phyloP scores from a whole-genome alignment of 2,329 filamentous ascomycete species.

The Cytospora piceicola region DNA sequence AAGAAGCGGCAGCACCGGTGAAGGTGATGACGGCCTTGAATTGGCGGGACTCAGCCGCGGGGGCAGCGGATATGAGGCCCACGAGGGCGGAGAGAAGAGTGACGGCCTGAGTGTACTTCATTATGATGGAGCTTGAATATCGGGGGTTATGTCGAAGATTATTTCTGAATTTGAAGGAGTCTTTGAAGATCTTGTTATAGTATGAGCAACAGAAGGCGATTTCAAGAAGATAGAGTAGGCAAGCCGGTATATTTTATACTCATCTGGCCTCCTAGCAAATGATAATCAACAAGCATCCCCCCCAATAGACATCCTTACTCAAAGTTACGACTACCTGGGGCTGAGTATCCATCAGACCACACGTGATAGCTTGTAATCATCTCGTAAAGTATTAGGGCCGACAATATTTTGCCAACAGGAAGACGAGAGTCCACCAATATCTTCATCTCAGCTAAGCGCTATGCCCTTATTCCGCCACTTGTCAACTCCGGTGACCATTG shows the following conservation, averaged over 20 bases:
- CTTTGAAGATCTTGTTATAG: not conserved
- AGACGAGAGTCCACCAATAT: not conserved
- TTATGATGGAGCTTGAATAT: not conserved
- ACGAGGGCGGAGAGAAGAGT: conserved; percentile 16
- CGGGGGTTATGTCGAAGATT: not conserved
- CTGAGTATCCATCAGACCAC: not conserved
- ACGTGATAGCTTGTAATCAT: not conserved
- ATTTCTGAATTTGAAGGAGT: not conserved
- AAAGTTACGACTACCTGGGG: not conserved
- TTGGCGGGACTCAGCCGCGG: conserved; percentile 17
- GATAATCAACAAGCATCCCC: not conserved
- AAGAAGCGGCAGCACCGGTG: conserved; percentile 16
- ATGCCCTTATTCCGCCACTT: not conserved
- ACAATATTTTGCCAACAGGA: conserved; percentile 4
- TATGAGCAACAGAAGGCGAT: not conserved
- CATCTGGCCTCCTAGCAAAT: not conserved
- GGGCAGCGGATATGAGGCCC: conserved; percentile 13
- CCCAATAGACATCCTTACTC: not conserved
- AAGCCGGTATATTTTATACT: not conserved
- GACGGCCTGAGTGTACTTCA: conserved; percentile 16
- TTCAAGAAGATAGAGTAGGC: not conserved
- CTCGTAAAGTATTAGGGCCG: not conserved
- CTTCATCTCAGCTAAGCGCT: conserved; percentile 15
- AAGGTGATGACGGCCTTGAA: conserved; percentile 22
- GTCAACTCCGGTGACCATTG: not conserved